Base-by-base conservation (phyloP, 371 early-diverging fungal species). In the Coemansia sp. region DNA sequence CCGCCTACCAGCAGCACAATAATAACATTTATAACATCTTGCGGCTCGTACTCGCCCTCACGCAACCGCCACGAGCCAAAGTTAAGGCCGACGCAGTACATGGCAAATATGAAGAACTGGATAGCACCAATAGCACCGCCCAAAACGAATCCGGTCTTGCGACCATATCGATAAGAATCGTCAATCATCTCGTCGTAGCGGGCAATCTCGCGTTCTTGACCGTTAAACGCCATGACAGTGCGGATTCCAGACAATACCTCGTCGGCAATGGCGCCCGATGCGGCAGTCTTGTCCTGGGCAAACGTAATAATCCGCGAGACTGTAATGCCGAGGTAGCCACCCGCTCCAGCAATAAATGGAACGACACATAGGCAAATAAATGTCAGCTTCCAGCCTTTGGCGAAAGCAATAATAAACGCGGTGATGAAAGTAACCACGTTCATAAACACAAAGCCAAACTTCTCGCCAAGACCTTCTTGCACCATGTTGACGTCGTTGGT, bases 401-500 rank as follows among this genome's bases (percentile, higher is more conserved):
- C 73, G 62, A 61, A 81, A 18, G 55, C 69, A n/a, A 78, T 78
- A 8, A 77, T 37, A 7, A 82, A 26, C 6, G 79, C 82, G 8
- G 80, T 54, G 4, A 60, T 39, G 3, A 84, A 50, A 1, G 74
- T 65, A 3, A 69, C 69, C 9, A 79, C 62, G 9, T 82, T 78
- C 1, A 84, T 86, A 18, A 83, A 75, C 54, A 84, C 75, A 3
- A 86, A 82, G 55, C 86, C 85, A 28, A 89, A 72, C 30, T 87
- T 59, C 64, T 86, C 83, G 60, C 90, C 89, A 74, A 87, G 80
- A 5, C 88, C 80, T 60, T 85, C 89, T 23, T 89, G 85, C 23
- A 94, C 86, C 56, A 90, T 69, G 53, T 89, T 86, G n/a, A 95
- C 92, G 75, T 95, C 95, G 52, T 88, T 87, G 20, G 94, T 88